Base-by-base conservation (phyloP, 169 alveolate species). In the Eimeria tenella region DNA sequence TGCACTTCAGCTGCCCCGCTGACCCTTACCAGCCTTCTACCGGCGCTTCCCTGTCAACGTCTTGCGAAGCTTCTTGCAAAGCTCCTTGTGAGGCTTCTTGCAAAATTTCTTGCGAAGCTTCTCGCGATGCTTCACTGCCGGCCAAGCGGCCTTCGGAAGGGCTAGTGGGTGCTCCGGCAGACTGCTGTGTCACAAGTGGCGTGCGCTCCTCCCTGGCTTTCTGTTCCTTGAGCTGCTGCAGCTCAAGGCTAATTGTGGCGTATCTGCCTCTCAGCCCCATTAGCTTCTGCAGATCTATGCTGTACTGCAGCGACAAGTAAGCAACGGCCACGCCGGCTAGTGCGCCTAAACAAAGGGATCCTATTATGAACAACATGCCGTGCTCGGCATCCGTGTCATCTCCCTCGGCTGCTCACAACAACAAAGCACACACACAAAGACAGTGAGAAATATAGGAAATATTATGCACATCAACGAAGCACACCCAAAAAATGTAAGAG, bases 201-300 rank as follows among this genome's bases (percentile, higher is more conserved):
- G 15, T 6, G 10, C 21, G 42, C 21, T 63, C 73, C 15, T 63
- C 21, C 21, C 3, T 53, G 2, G 86, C 86, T 77, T 19, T 77
- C 86, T 49, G 52, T 25, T 77, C 86, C 65, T 52, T 49, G 49
- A 77, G 25, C 17, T 77, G 86, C 65, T 50, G 60, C 25, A 77
- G 63, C 63, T 77, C 86, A 13, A 77, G 42, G 11, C 65, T 77
- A 31, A 50, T 31, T 7, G 60, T 31, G 6, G 65, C 86, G 50
- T 77, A 77, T 49, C 86, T 31, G 50, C 86, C 86, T 52, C 86
- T 77, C 86, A 77, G 86, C 65, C 86, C 86, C 21, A 77, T 63
- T 19, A 77, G 63, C 62, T 77, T 77, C 63, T 77, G 86, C 49
- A 77, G 63, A 52, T 77, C 86, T 17, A 77, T 77, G 63, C 86